Percentiles rank a stretch among this genome's conserved stretches.
phyloP scores from a whole-genome alignment of 2,329 filamentous ascomycete species.

The Clonostachys solani region DNA sequence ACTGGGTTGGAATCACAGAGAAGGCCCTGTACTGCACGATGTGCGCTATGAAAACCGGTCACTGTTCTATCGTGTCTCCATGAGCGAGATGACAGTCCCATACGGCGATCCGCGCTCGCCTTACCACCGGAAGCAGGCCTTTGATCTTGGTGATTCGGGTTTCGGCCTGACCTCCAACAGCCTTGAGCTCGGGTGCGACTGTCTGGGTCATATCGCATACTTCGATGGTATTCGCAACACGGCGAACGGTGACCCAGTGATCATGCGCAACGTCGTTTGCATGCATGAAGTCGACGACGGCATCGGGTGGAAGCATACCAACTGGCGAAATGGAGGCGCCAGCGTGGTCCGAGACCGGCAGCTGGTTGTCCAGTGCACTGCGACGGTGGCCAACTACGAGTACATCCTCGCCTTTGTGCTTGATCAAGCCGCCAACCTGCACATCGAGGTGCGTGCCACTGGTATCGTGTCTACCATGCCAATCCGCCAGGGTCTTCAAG shows the following conservation, averaged over 20 bases:
- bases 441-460: conserved; percentile 23
- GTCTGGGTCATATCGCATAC: conserved; percentile 62
- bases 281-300: conserved; percentile 34
- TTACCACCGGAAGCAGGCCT: conserved; percentile 66
- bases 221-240: conserved; percentile 54
- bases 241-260: conserved; percentile 44
- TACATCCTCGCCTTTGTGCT: conserved; percentile 41
- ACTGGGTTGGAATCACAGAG: conserved; percentile 65
- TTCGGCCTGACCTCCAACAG: conserved; percentile 65
- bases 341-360: conserved; percentile 50
- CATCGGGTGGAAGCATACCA: conserved; percentile 58
- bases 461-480: conserved; percentile 41
- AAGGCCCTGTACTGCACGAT: conserved; percentile 67
- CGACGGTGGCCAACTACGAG: conserved; percentile 61
- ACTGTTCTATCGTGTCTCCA: conserved; percentile 59
- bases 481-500: conserved; percentile 49
- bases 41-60: conserved; percentile 61
- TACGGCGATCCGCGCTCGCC: conserved; percentile 63
- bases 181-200: conserved; percentile 64
- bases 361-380: conserved; percentile 56
- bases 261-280: conserved; percentile 37
- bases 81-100: conserved; percentile 56
- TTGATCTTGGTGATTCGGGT: conserved; percentile 68
- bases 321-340: conserved; percentile 52
- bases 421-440: conserved; percentile 42